These are phyloP conservation scores for Rhododendron molle DNA, from an alignment of 148 eudicot genomes.

Conservation along the genomic window DNA sequence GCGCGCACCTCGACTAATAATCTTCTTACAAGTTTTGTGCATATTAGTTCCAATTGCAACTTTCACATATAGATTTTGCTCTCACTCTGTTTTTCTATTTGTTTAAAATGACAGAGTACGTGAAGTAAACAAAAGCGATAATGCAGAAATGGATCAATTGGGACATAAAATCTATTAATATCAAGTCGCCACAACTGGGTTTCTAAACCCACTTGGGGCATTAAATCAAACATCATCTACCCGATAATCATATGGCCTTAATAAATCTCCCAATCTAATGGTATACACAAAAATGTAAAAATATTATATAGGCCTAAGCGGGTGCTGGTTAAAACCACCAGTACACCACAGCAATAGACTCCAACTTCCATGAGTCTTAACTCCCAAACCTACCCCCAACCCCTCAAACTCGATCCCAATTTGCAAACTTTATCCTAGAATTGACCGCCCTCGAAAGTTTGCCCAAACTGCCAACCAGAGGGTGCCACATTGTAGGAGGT, in stretches of 20 bases:
- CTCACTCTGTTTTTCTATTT: neutral
- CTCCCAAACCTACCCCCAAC: neutral
- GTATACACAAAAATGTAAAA: neutral
- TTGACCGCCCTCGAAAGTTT: conserved; percentile 30
- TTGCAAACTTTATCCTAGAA: neutral
- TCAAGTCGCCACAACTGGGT: neutral
- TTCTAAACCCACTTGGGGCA: neutral
- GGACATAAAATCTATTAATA: neutral
- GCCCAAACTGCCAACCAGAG: conserved; percentile 31
- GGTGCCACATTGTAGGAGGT: conserved; percentile 28
- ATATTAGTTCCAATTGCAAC: neutral
- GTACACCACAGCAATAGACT: conserved; percentile 34
- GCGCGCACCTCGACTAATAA: too few relatives aligned
- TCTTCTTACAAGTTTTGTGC: neutral
- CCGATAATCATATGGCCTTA: neutral
- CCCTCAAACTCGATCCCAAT: neutral
- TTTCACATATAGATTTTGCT: neutral
- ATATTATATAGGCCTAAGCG: conserved; percentile 27
- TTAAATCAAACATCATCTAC: neutral
- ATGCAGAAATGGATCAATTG: neutral
- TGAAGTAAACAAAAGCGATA: neutral
- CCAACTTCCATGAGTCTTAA: conserved; percentile 7
- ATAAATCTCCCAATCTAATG: neutral
- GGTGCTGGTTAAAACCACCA: conserved; percentile 25
- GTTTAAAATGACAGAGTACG: neutral